A percentile compares a stretch with the other conserved stretches of the same genome.
Conservation (phyloP, 495 filamentous ascomycete genomes). For the Hyaloscypha hepaticicola region DNA sequence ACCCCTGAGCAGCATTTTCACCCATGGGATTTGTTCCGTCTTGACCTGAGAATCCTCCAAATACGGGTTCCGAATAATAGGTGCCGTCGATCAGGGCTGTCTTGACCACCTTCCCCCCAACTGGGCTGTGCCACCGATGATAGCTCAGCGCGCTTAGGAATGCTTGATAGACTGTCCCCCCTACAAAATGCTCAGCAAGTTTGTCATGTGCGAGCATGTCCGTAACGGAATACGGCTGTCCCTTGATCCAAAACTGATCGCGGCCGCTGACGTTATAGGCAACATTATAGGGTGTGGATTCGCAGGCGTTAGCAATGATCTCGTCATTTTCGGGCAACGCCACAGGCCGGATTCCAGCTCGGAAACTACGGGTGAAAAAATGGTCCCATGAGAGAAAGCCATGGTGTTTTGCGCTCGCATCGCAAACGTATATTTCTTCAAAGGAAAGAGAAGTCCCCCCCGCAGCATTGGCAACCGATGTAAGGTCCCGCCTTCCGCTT, state of each 20-base stretch:
- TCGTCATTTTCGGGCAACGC: slow-evolving; percentile 49
- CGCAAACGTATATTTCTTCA: slow-evolving; percentile 2
- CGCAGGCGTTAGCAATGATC: slow-evolving; percentile 66
- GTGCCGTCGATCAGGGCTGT: slow-evolving; percentile 59
- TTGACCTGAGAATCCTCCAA: slow-evolving; percentile 44
- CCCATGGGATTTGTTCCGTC: slow-evolving; percentile 35
- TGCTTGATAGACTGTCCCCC: slow-evolving; percentile 65
- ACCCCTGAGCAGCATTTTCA: slow-evolving; percentile 50
- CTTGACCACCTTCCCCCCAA: slow-evolving; percentile 55
- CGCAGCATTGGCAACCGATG: slow-evolving; percentile 49
- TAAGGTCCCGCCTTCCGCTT: no score
- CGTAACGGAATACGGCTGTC: slow-evolving; percentile 60
- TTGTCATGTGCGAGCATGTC: slow-evolving; percentile 62
- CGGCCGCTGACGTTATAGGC: slow-evolving; percentile 40
- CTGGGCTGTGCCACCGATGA: slow-evolving; percentile 69
- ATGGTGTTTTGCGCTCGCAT: slow-evolving; percentile 42
- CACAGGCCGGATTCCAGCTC: slow-evolving; percentile 55
- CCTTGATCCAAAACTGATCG: slow-evolving; percentile 68
- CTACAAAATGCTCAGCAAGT: slow-evolving; percentile 52
- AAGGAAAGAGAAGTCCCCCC: background rate
- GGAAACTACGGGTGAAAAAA: slow-evolving; percentile 69
- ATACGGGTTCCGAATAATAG: slow-evolving; percentile 65
- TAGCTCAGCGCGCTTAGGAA: slow-evolving; percentile 65
- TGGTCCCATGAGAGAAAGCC: slow-evolving; percentile 74
- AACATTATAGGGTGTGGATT: slow-evolving; percentile 56